phyloP scores from a whole-genome alignment of 352 stramenopile species.

The Thraustochytrium sp. region DNA sequence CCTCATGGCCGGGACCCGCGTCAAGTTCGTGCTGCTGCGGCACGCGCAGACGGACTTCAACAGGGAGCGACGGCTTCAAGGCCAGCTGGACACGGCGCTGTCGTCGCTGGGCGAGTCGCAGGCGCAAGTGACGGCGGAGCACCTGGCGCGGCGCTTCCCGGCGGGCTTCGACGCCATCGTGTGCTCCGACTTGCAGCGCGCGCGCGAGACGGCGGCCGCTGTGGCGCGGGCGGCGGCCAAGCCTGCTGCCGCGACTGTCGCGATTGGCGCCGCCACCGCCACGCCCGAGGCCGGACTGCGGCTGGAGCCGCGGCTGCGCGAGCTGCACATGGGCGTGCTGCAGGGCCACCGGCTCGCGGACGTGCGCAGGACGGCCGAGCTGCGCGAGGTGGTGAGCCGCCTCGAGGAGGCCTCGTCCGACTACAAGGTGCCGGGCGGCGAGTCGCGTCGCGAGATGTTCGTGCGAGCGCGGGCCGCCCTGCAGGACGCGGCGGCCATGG shows the following conservation, averaged over 20 bases:
- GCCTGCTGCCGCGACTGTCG: too few relatives aligned
- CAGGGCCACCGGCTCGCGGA: background rate
- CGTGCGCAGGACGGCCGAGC: background rate
- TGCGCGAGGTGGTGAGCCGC: background rate
- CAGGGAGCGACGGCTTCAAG: background rate
- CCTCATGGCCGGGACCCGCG: background rate
- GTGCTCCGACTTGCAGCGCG: slow-evolving; percentile 13
- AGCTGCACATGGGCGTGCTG: background rate
- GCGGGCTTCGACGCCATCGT: background rate
- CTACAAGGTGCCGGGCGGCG: background rate
- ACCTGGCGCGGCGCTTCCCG: background rate
- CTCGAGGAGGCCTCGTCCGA: background rate
- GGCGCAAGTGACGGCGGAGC: background rate
- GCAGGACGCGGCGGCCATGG: background rate
- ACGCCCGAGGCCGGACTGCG: too few relatives aligned
- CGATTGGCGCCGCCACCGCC: too few relatives aligned
- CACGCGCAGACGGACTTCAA: slow-evolving; percentile 35
- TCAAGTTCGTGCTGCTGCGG: background rate
- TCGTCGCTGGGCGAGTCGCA: background rate
- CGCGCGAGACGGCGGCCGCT: background rate
- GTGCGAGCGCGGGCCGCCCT: background rate
- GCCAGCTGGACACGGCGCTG: slow-evolving; percentile 27
- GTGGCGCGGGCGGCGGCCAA: background rate
- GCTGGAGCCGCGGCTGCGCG: background rate
- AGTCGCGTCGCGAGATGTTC: background rate